These are phyloP conservation scores for Blastocystis sp. DNA, from an alignment of 352 stramenopile species.

Conservation along the genomic window DNA sequence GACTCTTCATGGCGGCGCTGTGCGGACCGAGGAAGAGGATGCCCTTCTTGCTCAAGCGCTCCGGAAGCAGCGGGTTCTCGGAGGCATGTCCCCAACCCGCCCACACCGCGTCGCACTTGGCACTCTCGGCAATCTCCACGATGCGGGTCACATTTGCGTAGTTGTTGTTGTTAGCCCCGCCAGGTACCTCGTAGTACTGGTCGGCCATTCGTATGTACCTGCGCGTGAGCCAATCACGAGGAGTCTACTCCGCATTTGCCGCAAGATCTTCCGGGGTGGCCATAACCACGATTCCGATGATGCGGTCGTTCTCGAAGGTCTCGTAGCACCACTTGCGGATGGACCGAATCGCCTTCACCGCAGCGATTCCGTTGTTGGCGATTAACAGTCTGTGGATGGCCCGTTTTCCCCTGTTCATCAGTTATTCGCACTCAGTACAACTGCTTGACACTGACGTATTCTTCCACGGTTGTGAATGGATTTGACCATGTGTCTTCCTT, in stretches of 20 bases:
- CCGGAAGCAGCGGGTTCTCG: slow-evolving; percentile 94
- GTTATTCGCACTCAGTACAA: neutral
- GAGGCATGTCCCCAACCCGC: slow-evolving; percentile 92
- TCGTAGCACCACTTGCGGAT: slow-evolving; percentile 97
- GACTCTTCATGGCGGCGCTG: slow-evolving; percentile 92
- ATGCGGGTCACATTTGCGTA: slow-evolving; percentile 99
- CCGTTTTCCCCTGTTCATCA: slow-evolving; percentile 75
- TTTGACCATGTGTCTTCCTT: slow-evolving; percentile 1
- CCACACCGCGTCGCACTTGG: slow-evolving; percentile 73
- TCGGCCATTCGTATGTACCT: slow-evolving; percentile 98
- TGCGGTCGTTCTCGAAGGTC: slow-evolving; percentile 88
- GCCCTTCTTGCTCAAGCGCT: slow-evolving; percentile 83
- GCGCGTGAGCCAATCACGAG: neutral
- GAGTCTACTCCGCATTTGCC: slow-evolving; percentile 91
- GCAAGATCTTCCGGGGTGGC: slow-evolving; percentile 96
- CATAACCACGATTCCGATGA: slow-evolving; percentile 92
- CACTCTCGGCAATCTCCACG: slow-evolving; percentile 80
- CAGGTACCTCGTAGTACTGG: slow-evolving; percentile 97
- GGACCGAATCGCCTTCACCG: slow-evolving; percentile 97
- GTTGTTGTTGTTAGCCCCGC: slow-evolving; percentile 99
- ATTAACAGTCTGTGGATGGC: slow-evolving; percentile 94
- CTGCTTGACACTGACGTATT: slow-evolving; percentile 55
- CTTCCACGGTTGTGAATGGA: slow-evolving; percentile 28
- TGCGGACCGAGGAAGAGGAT: slow-evolving; percentile 83
- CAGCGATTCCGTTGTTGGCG: slow-evolving; percentile 99